phyloP scores from a whole-genome alignment of 2,329 filamentous ascomycete genomes.

The Elsinoe batatas region DNA sequence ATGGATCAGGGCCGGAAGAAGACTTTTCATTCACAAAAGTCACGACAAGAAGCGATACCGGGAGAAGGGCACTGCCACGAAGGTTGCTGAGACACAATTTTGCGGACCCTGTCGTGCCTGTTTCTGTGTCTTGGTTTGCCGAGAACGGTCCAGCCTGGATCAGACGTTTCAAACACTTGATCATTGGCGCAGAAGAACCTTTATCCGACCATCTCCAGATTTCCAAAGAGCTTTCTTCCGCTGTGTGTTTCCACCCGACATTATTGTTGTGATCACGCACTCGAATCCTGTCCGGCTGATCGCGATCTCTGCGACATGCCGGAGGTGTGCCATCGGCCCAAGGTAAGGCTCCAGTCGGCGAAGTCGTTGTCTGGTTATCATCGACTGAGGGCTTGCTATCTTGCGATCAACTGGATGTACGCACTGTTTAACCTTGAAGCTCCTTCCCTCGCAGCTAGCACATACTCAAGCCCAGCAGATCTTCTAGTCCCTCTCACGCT shows the following conservation, averaged over 20 bases:
- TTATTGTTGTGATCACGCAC: too few relatives aligned
- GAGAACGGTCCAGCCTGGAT: slow-evolving; percentile 4
- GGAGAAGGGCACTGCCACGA: not conserved
- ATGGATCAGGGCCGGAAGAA: not conserved
- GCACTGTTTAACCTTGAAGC: not conserved
- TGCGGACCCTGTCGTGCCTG: not conserved
- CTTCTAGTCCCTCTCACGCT: not conserved
- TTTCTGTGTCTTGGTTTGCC: not conserved
- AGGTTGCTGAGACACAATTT: not conserved
- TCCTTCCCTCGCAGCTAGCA: not conserved
- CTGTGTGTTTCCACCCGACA: not conserved
- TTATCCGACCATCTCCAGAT: not conserved
- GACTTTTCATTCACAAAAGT: not conserved
- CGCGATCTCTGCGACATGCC: not conserved
- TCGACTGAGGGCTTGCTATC: not conserved
- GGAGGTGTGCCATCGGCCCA: not conserved
- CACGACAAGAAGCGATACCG: not conserved
- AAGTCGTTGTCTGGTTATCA: not conserved
- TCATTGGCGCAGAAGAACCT: not conserved
- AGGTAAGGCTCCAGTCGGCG: not conserved
- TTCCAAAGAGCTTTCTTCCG: not conserved
- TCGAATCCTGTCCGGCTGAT: too few relatives aligned
- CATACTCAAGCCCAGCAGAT: not conserved
- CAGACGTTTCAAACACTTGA: not conserved
- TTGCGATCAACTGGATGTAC: not conserved